These are phyloP conservation scores for Macadamia tetraphylla DNA, from an alignment of 164 flowering plant species.

Conservation along the genomic window DNA sequence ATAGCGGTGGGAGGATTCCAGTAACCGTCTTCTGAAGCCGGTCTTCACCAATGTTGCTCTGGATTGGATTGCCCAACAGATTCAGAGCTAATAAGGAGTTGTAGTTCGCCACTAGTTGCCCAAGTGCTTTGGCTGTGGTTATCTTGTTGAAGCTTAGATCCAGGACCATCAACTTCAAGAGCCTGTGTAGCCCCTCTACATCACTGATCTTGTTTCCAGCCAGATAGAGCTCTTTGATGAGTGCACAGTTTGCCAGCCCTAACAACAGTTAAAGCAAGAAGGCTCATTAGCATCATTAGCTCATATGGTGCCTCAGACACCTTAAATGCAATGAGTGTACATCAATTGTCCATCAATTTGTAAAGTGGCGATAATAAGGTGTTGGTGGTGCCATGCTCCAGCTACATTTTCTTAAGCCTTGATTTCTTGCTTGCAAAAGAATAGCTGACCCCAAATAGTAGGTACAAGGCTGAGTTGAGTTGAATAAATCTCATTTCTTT, in stretches of 20 bases:
- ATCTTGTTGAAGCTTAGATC: conserved; percentile 81
- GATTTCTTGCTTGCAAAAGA: background rate
- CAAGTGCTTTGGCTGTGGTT: conserved; percentile 52
- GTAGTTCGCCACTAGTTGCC: conserved; percentile 72
- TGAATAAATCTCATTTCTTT: no score
- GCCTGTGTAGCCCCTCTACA: conserved; percentile 65
- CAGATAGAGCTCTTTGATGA: conserved; percentile 64
- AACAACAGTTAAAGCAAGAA: conserved; percentile 1
- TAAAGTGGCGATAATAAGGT: background rate
- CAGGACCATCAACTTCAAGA: conserved; percentile 52
- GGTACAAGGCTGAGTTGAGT: no score
- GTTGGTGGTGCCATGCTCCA: background rate
- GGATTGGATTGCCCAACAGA: conserved; percentile 57
- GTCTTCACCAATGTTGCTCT: conserved; percentile 50
- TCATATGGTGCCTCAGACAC: no score
- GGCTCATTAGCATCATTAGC: background rate
- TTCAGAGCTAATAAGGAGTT: conserved; percentile 52
- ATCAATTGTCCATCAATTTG: no score
- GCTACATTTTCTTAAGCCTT: no score
- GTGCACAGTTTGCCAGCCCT: conserved; percentile 58
- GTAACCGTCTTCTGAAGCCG: conserved; percentile 52
- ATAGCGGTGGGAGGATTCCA: conserved; percentile 54
- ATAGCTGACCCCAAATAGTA: no score
- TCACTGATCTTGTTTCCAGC: conserved; percentile 74
- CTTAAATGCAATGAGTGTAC: no score